Percentiles rank a stretch among this genome's conserved stretches.
Evolutionary conservation across 1,139 yeast species (phyloP).

Genomic region (Nakaseomyces glabratus): DNA sequence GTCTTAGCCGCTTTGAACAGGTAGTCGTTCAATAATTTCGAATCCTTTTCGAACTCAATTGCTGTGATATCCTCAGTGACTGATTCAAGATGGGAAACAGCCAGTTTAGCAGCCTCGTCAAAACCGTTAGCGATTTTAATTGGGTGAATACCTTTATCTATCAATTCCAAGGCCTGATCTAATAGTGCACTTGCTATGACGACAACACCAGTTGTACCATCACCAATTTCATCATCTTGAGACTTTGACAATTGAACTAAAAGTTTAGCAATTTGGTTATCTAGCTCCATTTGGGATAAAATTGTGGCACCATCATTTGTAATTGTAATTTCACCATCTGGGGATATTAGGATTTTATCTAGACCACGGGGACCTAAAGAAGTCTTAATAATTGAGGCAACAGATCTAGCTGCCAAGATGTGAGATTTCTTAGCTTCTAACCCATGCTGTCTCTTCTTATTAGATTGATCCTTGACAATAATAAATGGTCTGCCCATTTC

Average conservation of each 20-base stretch:
- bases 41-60: slow-evolving; percentile 19
- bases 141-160: slow-evolving; percentile 96
- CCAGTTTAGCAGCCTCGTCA: slow-evolving; percentile 92
- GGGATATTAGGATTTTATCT: slow-evolving; percentile 85
- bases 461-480: slow-evolving; percentile 94
- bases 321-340: slow-evolving; percentile 95
- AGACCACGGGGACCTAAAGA: slow-evolving; percentile 97
- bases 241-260: slow-evolving; percentile 89
- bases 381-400: slow-evolving; percentile 83
- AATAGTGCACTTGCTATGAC: slow-evolving; percentile 90
- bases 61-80: slow-evolving; percentile 44
- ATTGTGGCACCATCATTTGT: slow-evolving; percentile 99
- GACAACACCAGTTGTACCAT: slow-evolving; percentile 98
- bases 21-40: slow-evolving; percentile 38
- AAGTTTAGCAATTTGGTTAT: slow-evolving; percentile 90
- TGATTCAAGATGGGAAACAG: slow-evolving; percentile 64
- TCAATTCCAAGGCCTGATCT: slow-evolving; percentile 89
- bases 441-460: slow-evolving; percentile 86
- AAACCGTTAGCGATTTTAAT: slow-evolving; percentile 95
- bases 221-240: slow-evolving; percentile 98
- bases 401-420: slow-evolving; percentile 91
- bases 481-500: slow-evolving; percentile 99
- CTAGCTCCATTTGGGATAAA: slow-evolving; percentile 89
- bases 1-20: slow-evolving; percentile 89
- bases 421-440: slow-evolving; percentile 92